phyloP scores from a whole-genome alignment of 768 basidiomycete species.

The Russula sp. region DNA sequence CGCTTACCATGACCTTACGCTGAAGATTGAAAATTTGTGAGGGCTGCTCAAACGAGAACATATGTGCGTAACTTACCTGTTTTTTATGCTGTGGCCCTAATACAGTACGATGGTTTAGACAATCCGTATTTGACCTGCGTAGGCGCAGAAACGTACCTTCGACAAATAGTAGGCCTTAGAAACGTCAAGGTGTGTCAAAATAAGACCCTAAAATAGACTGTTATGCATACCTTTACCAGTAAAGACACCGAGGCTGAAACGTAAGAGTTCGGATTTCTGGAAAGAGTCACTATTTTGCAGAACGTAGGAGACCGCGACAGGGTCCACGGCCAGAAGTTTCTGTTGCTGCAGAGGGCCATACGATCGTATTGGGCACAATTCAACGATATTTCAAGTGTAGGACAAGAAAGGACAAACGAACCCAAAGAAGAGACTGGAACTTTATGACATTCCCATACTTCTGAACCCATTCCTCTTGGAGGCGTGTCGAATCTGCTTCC shows the following conservation, averaged over 20 bases:
- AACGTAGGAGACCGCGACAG: slow-evolving; percentile 38
- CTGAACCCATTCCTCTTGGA: slow-evolving; percentile 27
- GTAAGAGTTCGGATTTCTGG: slow-evolving; percentile 36
- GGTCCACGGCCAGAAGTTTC: slow-evolving; percentile 39
- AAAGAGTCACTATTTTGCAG: slow-evolving; percentile 36
- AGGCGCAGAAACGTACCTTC: slow-evolving; percentile 18
- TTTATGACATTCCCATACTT: slow-evolving; percentile 22
- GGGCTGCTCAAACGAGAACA: neutral
- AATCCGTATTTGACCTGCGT: neutral
- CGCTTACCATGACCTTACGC: slow-evolving; percentile 22
- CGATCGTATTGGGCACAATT: neutral
- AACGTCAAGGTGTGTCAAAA: neutral
- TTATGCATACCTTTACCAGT: slow-evolving; percentile 25
- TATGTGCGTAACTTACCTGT: slow-evolving; percentile 4
- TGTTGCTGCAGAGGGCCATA: slow-evolving; percentile 9
- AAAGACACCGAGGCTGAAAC: slow-evolving; percentile 19
- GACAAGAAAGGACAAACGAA: slow-evolving; percentile 11
- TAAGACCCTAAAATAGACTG: neutral
- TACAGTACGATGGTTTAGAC: neutral
- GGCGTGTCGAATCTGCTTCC: slow-evolving; percentile 14
- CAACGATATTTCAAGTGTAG: too few relatives aligned
- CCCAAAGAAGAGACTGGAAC: slow-evolving; percentile 11
- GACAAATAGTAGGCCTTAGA: slow-evolving; percentile 19
- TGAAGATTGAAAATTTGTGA: neutral
- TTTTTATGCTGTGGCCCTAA: slow-evolving; percentile 23